Percentiles rank a stretch among this genome's conserved stretches.
phyloP scores from a whole-genome alignment of 1,284 basidiomycete genomes.

The Clitocybe nebularis region DNA sequence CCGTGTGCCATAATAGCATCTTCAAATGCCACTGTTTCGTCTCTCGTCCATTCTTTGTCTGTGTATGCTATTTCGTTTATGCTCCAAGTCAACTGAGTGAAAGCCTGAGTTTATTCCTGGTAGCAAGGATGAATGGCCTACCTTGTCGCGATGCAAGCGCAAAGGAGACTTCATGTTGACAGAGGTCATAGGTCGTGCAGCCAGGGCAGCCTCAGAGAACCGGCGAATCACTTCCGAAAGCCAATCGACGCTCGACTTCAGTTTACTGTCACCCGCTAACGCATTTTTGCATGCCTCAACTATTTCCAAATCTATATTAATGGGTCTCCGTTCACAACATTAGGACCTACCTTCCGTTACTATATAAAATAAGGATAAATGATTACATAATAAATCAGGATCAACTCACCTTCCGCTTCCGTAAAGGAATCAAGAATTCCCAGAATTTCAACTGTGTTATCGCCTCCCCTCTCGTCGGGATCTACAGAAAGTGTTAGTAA shows the following conservation, averaged over 20 bases:
- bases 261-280: slow-evolving; percentile 46
- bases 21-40: slow-evolving; percentile 75
- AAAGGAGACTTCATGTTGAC: slow-evolving; percentile 60
- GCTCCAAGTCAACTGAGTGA: slow-evolving; percentile 67
- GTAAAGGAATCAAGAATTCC: slow-evolving; percentile 60
- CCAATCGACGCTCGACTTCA: slow-evolving; percentile 68
- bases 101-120: neutral
- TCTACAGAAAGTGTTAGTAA: slow-evolving; percentile 24
- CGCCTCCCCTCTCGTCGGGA: slow-evolving; percentile 66
- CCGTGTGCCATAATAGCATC: slow-evolving; percentile 68
- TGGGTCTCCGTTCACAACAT: too few species aligned
- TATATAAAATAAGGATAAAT: slow-evolving; percentile 23
- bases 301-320: too few species aligned
- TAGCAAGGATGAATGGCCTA: slow-evolving; percentile 23
- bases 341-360: slow-evolving; percentile 46
- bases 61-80: slow-evolving; percentile 61
- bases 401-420: slow-evolving; percentile 55
- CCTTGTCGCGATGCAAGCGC: slow-evolving; percentile 59
- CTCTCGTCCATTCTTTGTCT: slow-evolving; percentile 68
- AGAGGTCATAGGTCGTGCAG: slow-evolving; percentile 48
- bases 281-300: slow-evolving; percentile 58
- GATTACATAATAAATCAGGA: slow-evolving; percentile 21
- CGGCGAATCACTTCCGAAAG: slow-evolving; percentile 67
- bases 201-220: slow-evolving; percentile 59
- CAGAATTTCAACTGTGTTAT: slow-evolving; percentile 70